Conservation (phyloP, 345 rosid genomes). For the Rhizophora apiculata region DNA sequence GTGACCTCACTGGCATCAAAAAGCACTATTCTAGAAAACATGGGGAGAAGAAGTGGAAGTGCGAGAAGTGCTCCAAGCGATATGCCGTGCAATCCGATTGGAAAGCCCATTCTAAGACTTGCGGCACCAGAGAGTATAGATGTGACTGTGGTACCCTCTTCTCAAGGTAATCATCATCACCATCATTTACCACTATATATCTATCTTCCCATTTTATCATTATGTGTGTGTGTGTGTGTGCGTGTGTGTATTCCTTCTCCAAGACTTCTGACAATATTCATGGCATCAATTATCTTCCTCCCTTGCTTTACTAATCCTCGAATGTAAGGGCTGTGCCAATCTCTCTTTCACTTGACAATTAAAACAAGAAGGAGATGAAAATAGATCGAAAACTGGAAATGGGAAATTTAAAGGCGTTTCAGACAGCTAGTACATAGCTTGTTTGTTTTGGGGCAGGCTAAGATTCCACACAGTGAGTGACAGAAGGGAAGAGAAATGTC, state of each 20-base stretch:
- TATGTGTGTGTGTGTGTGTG: no score
- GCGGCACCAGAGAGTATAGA: constrained; percentile 73
- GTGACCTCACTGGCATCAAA: constrained; percentile 83
- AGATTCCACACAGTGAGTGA: background rate
- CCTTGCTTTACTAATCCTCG: no score
- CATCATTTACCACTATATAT: no score
- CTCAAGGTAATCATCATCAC: constrained; percentile 43
- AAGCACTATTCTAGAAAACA: constrained; percentile 76
- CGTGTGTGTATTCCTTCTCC: no score
- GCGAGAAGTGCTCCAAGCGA: constrained; percentile 70
- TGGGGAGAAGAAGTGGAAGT: constrained; percentile 87
- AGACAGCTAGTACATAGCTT: background rate
- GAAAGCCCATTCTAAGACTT: constrained; percentile 84
- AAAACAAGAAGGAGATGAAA: background rate
- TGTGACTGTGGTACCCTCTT: constrained; percentile 85
- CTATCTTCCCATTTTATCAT: no score
- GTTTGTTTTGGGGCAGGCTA: constrained; percentile 7
- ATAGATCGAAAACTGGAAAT: background rate
- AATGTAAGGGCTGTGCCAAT: no score
- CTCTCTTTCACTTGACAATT: no score
- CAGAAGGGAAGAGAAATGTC: background rate
- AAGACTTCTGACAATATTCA: no score
- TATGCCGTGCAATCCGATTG: constrained; percentile 86
- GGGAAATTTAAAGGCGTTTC: background rate
- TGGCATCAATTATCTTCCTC: no score